Percentiles rank a stretch among this genome's conserved stretches.
Conservation (phyloP, 2,329 filamentous ascomycete genomes). For the Pseudogymnoascus verrucosus region DNA sequence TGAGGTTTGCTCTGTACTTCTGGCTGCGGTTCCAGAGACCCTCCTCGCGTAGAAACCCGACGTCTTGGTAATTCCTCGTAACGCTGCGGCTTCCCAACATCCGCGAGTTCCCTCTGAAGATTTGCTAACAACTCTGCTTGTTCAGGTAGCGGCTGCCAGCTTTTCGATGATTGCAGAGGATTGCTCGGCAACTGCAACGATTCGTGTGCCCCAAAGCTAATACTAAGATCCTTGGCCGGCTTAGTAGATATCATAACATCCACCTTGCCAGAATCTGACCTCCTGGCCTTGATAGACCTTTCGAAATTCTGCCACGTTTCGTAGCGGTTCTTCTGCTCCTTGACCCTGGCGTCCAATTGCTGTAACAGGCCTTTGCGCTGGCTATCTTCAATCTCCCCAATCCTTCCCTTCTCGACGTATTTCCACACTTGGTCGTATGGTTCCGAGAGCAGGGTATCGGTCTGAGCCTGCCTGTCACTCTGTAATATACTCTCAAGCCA, state of each 20-base stretch:
- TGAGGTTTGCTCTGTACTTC: not conserved
- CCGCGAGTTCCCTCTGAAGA: slow-evolving; percentile 23
- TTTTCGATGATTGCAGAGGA: slow-evolving; percentile 13
- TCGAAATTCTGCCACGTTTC: slow-evolving; percentile 67
- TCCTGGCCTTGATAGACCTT: slow-evolving; percentile 27
- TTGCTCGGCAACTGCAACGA: slow-evolving; percentile 27
- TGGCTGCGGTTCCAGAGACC: not conserved
- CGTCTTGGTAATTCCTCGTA: not conserved
- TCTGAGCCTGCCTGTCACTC: slow-evolving; percentile 50
- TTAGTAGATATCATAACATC: slow-evolving; percentile 12
- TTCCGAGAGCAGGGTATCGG: slow-evolving; percentile 56
- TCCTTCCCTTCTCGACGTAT: slow-evolving; percentile 50
- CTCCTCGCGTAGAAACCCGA: not conserved
- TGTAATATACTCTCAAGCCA: slow-evolving; percentile 66
- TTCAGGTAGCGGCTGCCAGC: slow-evolving; percentile 22
- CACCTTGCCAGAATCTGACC: slow-evolving; percentile 18
- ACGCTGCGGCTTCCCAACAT: slow-evolving; percentile 21
- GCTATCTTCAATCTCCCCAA: slow-evolving; percentile 47
- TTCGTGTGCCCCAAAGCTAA: slow-evolving; percentile 48
- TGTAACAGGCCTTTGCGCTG: slow-evolving; percentile 49
- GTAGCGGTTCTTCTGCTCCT: slow-evolving; percentile 58
- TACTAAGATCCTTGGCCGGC: slow-evolving; percentile 34
- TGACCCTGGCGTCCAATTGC: slow-evolving; percentile 62
- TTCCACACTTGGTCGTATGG: slow-evolving; percentile 67
- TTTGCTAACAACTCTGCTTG: slow-evolving; percentile 24